Percentiles rank a stretch among this genome's conserved stretches.
These are phyloP conservation scores for Linum trigynum DNA, from an alignment of 345 rosid genomes.

Conservation along the genomic window DNA sequence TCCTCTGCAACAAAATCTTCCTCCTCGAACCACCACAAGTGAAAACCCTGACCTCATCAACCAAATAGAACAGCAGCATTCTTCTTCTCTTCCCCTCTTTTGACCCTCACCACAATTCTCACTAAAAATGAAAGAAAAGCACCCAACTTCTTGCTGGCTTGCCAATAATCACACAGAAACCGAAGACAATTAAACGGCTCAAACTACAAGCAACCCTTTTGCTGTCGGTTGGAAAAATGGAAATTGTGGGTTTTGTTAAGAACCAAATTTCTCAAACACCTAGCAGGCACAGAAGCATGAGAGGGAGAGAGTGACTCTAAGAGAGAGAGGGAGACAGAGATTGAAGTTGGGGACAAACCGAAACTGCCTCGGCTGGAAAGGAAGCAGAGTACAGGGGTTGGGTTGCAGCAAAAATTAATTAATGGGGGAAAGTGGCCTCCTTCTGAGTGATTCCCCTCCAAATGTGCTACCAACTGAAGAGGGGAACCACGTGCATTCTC, in stretches of 20 bases:
- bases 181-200: neutral
- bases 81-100: constrained; percentile 8
- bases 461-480: constrained; percentile 9
- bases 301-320: constrained; percentile 28
- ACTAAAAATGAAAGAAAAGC: constrained; percentile 16
- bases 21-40: neutral
- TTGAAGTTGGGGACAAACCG: constrained; percentile 11
- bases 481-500: constrained; percentile 47
- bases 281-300: constrained; percentile 19
- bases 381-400: constrained; percentile 19
- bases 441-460: neutral
- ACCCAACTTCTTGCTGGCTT: constrained; percentile 11
- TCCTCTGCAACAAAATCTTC: neutral
- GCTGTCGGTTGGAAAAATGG: constrained; percentile 15
- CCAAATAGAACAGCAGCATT: constrained; percentile 30
- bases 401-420: constrained; percentile 28
- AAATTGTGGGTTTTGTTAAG: constrained; percentile 29
- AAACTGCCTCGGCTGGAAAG: constrained; percentile 42
- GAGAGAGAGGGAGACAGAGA: constrained; percentile 21
- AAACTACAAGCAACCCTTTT: neutral
- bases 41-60: constrained; percentile 10
- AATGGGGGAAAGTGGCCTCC: constrained; percentile 15
- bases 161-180: constrained; percentile 7
- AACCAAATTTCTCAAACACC: constrained; percentile 9
- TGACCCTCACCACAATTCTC: neutral